These are phyloP conservation scores for Cytospora piceicola DNA, from an alignment of 2,329 filamentous ascomycete genomes.

Conservation along the genomic window DNA sequence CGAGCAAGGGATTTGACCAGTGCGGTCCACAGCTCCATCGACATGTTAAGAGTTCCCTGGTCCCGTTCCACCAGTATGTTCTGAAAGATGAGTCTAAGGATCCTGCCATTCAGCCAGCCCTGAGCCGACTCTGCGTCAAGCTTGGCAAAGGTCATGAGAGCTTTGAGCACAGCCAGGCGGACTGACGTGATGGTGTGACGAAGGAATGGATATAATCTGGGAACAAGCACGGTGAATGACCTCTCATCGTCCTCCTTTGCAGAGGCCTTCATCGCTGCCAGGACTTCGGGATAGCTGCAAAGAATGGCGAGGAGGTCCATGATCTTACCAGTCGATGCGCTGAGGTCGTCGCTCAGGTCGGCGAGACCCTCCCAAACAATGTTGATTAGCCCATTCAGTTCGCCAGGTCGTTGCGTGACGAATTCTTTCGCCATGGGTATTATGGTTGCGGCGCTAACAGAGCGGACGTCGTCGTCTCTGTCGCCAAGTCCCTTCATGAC, in stretches of 20 bases:
- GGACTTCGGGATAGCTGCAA: conserved; percentile 89
- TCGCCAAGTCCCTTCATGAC: conserved; percentile 96
- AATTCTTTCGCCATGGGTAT: conserved; percentile 97
- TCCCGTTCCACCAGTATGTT: conserved; percentile 94
- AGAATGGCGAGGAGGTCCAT: conserved; percentile 98
- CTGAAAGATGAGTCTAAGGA: conserved; percentile 87
- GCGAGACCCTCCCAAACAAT: conserved; percentile 98
- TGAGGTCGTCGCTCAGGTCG: conserved; percentile 94
- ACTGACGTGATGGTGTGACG: conserved; percentile 97
- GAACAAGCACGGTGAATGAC: conserved; percentile 90
- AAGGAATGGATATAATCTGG: conserved; percentile 92
- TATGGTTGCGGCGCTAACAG: conserved; percentile 94
- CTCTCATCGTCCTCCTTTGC: conserved; percentile 81
- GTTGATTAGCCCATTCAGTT: conserved; percentile 81
- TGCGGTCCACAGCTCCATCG: conserved; percentile 84
- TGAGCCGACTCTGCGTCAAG: conserved; percentile 79
- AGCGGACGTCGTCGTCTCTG: conserved; percentile 91
- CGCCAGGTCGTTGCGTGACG: conserved; percentile 77
- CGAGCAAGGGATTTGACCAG: conserved; percentile 71
- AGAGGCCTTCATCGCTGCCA: conserved; percentile 91
- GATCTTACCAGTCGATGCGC: conserved; percentile 94
- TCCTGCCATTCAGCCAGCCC: conserved; percentile 90
- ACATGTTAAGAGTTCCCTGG: conserved; percentile 77
- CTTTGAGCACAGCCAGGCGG: conserved; percentile 88
- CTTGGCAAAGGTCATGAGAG: conserved; percentile 88